Evolutionary conservation across 371 early-diverging fungal genomes (phyloP).

Genomic region (Mucor velutinosus): DNA sequence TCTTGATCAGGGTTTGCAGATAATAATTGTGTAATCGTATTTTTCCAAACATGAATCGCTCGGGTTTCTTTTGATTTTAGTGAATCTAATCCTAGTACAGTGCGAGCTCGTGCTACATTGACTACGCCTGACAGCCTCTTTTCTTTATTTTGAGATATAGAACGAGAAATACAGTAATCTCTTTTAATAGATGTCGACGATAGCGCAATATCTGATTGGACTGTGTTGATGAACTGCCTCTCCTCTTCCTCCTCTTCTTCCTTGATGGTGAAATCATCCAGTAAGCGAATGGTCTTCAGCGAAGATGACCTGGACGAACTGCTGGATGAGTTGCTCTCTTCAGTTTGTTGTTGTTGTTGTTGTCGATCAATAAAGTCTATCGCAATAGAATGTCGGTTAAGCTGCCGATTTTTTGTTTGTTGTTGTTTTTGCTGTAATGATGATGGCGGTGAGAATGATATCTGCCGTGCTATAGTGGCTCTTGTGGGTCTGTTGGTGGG

Average conservation of each 20-base stretch:
- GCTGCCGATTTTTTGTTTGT: conserved; percentile 9
- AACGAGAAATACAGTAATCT: conserved; percentile 1
- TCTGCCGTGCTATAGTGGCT: neutral
- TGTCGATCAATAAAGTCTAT: conserved; percentile 12
- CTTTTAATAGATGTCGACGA: neutral
- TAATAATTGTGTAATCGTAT: conserved; percentile 14
- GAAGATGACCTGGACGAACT: conserved; percentile 24
- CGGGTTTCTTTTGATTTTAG: conserved; percentile 15
- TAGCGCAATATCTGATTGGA: conserved; percentile 14
- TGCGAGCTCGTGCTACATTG: conserved; percentile 22
- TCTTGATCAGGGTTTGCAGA: neutral
- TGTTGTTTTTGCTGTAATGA: conserved; percentile 7
- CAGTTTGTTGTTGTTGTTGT: conserved; percentile 2
- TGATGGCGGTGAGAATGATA: neutral
- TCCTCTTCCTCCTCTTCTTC: neutral
- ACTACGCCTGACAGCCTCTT: conserved; percentile 14
- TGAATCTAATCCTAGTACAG: conserved; percentile 20
- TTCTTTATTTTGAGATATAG: neutral
- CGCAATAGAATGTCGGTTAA: conserved; percentile 7
- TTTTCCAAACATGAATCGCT: conserved; percentile 23
- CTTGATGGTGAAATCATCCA: neutral
- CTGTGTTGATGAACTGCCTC: neutral
- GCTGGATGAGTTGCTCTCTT: neutral
- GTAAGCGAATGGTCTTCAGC: conserved; percentile 8
- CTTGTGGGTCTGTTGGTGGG: neutral